phyloP scores from a whole-genome alignment of 441 rosid genomes.

The Capsella rubella region DNA sequence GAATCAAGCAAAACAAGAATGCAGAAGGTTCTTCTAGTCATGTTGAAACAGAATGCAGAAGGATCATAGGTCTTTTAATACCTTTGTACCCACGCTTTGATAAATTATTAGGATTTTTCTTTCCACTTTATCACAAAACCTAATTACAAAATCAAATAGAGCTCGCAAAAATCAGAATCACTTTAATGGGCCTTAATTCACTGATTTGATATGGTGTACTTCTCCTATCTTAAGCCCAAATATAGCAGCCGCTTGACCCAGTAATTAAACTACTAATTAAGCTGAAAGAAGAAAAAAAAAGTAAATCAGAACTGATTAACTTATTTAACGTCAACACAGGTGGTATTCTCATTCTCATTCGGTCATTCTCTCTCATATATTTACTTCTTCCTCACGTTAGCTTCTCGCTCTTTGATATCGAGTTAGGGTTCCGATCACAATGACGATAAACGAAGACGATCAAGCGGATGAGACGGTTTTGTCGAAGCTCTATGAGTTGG shows the following conservation, averaged over 20 bases:
- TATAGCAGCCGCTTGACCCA: not conserved
- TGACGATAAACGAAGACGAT: not conserved
- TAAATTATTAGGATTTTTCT: too few relatives aligned
- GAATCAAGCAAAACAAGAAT: not conserved
- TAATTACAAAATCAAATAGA: too few relatives aligned
- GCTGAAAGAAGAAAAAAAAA: not conserved
- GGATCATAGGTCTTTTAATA: not conserved
- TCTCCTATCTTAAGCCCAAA: not conserved
- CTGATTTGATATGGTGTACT: not conserved
- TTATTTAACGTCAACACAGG: not conserved
- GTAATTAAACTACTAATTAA: too few relatives aligned
- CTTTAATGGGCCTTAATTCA: not conserved
- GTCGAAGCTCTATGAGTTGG: not conserved
- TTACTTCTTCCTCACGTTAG: not conserved
- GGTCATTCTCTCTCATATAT: not conserved
- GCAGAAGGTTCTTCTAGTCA: not conserved
- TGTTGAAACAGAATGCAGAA: not conserved
- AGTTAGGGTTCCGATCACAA: slow-evolving; percentile 8
- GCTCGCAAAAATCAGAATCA: too few relatives aligned
- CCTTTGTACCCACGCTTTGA: too few relatives aligned
- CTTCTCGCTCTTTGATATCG: not conserved
- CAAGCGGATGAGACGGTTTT: not conserved
- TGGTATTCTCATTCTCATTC: not conserved
- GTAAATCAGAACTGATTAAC: not conserved
- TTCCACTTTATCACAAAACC: too few relatives aligned